These are phyloP conservation scores for Avena sativa DNA, from an alignment of 176 grass and related monocot species.

Conservation along the genomic window DNA sequence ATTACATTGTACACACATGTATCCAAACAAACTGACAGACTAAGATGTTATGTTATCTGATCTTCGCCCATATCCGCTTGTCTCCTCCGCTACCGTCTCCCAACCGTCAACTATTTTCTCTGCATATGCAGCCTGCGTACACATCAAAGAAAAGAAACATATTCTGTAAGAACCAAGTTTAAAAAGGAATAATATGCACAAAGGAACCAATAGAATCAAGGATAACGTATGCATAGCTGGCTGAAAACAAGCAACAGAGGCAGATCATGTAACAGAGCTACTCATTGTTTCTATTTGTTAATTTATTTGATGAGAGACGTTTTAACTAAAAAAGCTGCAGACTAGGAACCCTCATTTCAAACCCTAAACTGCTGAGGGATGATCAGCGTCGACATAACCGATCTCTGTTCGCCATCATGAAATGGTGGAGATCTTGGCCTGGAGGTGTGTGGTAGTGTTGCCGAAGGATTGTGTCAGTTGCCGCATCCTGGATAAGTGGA, in stretches of 20 bases:
- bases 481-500: not conserved
- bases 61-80: conserved; percentile 62
- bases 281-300: not conserved
- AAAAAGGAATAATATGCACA: not conserved
- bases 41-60: conserved; percentile 28
- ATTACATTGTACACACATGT: conserved; percentile 58
- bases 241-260: not conserved
- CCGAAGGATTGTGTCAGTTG: not conserved
- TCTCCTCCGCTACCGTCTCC: conserved; percentile 84
- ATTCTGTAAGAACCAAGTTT: not conserved
- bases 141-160: conserved; percentile 10
- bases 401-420: not conserved
- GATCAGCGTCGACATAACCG: not conserved
- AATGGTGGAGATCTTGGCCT: not conserved
- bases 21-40: not conserved
- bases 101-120: conserved; percentile 91
- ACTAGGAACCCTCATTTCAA: not conserved
- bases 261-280: not conserved
- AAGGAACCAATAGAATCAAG: not conserved
- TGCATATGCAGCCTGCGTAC: conserved; percentile 74
- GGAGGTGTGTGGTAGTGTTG: not conserved
- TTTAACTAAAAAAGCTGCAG: not conserved
- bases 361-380: not conserved
- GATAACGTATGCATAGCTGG: not conserved
- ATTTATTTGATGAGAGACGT: not conserved